Evolutionary conservation across 768 basidiomycete genomes (phyloP).

Genomic region (Collybia nuda): DNA sequence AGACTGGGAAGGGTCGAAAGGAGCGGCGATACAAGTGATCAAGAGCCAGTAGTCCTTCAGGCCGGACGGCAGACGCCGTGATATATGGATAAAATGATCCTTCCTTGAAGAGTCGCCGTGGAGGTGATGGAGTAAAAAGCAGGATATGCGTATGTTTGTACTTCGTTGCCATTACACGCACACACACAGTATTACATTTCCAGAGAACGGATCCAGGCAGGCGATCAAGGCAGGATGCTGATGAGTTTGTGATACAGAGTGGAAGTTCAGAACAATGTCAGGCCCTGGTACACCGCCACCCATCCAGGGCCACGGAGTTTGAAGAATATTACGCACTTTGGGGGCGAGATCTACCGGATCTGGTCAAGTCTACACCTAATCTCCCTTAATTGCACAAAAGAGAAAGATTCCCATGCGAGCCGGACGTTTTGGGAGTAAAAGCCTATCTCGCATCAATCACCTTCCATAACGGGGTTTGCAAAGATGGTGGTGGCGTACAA

Average conservation of each 20-base stretch:
- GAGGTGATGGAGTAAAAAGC: constrained; percentile 2
- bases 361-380: constrained; percentile 4
- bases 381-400: constrained; percentile 1
- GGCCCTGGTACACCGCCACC: constrained; percentile 4
- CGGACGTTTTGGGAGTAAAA: neutral
- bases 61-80: constrained; percentile 11
- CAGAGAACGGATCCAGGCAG: constrained; percentile 1
- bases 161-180: constrained; percentile 1
- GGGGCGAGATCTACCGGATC: constrained; percentile 8
- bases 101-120: neutral
- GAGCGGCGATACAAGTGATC: constrained; percentile 5
- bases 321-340: neutral
- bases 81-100: neutral
- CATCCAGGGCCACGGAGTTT: constrained; percentile 10
- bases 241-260: neutral
- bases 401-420: constrained; percentile 1
- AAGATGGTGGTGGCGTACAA: neutral
- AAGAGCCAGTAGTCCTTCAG: constrained; percentile 7
- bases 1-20: constrained; percentile 6
- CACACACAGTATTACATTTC: constrained; percentile 1
- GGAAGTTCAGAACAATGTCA: constrained; percentile 1
- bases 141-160: constrained; percentile 1
- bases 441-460: neutral
- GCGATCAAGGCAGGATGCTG: neutral
- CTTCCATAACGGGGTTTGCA: neutral